phyloP scores from a whole-genome alignment of 169 alveolate species.

The Plasmodium falciparum region DNA sequence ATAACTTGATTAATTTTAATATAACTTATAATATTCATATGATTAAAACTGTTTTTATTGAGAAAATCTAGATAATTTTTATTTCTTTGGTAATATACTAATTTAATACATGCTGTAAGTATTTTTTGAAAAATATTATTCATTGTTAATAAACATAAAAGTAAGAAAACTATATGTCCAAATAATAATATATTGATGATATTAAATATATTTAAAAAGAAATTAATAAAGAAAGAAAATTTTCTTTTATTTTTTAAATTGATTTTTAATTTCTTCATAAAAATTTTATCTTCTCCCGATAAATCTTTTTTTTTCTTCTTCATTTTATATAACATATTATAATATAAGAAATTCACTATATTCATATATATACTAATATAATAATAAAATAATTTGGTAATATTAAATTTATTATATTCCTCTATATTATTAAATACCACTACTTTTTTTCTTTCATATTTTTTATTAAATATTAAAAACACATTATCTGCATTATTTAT shows the following conservation, averaged over 20 bases:
- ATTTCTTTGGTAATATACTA: constrained; percentile 35
- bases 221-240: constrained; percentile 31
- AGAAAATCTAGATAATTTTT: constrained; percentile 27
- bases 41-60: constrained; percentile 24
- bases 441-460: constrained; percentile 23
- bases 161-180: constrained; percentile 41
- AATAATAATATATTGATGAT: constrained; percentile 29
- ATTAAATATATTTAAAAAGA: constrained; percentile 26
- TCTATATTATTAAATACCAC: constrained; percentile 20
- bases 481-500: constrained; percentile 23
- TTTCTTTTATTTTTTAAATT: constrained; percentile 34
- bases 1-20: constrained; percentile 43
- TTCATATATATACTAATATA: constrained; percentile 45
- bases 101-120: constrained; percentile 12
- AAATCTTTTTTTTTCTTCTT: constrained; percentile 35
- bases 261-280: constrained; percentile 22
- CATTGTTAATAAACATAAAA: constrained; percentile 28
- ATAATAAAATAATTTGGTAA: constrained; percentile 20
- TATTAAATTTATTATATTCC: constrained; percentile 28
- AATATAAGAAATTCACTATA: constrained; percentile 17
- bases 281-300: constrained; percentile 33
- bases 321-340: constrained; percentile 33
- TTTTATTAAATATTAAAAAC: constrained; percentile 17
- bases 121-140: constrained; percentile 21
- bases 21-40: constrained; percentile 35